Evolutionary conservation across 1,284 basidiomycete species (phyloP).

Genomic region (Ganoderma lingzhi): DNA sequence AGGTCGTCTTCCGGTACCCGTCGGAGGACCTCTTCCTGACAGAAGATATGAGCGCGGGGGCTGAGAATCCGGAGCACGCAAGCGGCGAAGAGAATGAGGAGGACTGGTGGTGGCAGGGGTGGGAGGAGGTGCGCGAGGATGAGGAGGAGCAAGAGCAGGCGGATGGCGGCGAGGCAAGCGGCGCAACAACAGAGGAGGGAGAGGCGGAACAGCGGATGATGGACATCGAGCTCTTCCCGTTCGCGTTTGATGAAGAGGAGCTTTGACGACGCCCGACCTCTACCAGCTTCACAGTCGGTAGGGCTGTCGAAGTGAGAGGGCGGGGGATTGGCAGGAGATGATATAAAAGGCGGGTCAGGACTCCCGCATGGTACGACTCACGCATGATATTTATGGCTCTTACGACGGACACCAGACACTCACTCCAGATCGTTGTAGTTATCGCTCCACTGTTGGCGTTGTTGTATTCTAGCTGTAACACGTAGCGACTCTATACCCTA

Average conservation of each 20-base stretch:
- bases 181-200: slow-evolving; percentile 4
- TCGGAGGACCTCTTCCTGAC: slow-evolving; percentile 29
- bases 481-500: slow-evolving; percentile 1
- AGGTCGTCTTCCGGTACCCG: slow-evolving; percentile 37
- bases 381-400: neutral
- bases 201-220: neutral
- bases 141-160: slow-evolving; percentile 7
- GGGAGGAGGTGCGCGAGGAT: slow-evolving; percentile 34
- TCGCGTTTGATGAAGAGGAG: slow-evolving; percentile 7
- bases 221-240: slow-evolving; percentile 11
- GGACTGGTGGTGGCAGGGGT: slow-evolving; percentile 39
- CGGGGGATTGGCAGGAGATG: neutral
- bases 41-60: slow-evolving; percentile 11
- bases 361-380: slow-evolving; percentile 11
- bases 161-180: slow-evolving; percentile 5
- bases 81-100: slow-evolving; percentile 18
- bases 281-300: neutral
- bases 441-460: slow-evolving; percentile 7
- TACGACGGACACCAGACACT: slow-evolving; percentile 13
- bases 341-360: slow-evolving; percentile 6
- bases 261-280: neutral
- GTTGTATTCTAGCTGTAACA: slow-evolving; percentile 11
- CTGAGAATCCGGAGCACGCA: slow-evolving; percentile 11
- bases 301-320: neutral
- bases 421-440: slow-evolving; percentile 8